Percentiles rank a stretch among this genome's conserved stretches.
These are phyloP conservation scores for Trichosphaerium sp. DNA, from an alignment of 78 protist genomes.

Conservation along the genomic window DNA sequence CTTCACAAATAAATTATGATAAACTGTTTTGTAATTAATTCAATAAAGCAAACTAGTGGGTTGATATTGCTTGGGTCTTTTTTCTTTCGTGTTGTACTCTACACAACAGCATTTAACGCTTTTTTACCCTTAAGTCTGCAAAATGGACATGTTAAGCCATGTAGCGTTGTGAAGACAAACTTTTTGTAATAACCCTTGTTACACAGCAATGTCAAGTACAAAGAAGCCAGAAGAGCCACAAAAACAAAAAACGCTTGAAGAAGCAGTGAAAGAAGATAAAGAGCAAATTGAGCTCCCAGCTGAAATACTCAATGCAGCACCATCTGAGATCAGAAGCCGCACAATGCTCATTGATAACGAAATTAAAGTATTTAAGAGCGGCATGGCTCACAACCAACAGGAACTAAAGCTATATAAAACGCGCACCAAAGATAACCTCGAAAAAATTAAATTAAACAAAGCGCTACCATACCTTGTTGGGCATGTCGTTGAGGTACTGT, in stretches of 20 bases:
- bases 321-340: slow-evolving; percentile 22
- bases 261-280: slow-evolving; percentile 18
- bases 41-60: background rate
- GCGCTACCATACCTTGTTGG: slow-evolving; percentile 96
- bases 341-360: slow-evolving; percentile 34
- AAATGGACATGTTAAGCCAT: background rate
- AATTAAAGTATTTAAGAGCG: slow-evolving; percentile 26
- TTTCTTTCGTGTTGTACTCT: background rate
- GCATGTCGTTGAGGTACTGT: slow-evolving; percentile 88
- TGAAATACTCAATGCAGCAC: slow-evolving; percentile 24
- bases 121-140: background rate
- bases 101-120: background rate
- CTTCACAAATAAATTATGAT: background rate
- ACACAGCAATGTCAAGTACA: no score
- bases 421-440: slow-evolving; percentile 81
- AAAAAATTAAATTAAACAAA: slow-evolving; percentile 86
- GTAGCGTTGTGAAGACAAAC: no score
- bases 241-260: background rate
- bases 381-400: slow-evolving; percentile 16
- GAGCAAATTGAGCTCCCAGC: slow-evolving; percentile 35
- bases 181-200: no score
- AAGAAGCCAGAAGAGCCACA: background rate
- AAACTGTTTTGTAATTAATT: background rate
- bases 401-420: background rate
- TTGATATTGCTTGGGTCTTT: background rate